These are phyloP conservation scores for Ulvella scutata DNA, from an alignment of 139 green algal species.

Conservation along the genomic window DNA sequence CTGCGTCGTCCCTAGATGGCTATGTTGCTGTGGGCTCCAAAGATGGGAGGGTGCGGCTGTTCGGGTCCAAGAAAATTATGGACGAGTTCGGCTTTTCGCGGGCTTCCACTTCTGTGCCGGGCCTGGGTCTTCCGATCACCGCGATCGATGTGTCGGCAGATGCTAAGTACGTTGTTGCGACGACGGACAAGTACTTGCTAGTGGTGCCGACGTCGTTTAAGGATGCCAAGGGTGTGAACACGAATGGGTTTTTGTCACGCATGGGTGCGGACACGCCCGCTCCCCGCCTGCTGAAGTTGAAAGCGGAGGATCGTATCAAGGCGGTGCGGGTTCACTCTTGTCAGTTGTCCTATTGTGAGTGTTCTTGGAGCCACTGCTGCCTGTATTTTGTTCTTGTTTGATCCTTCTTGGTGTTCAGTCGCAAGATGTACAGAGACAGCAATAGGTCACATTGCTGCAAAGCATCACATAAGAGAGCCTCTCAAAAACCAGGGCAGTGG, in stretches of 20 bases:
- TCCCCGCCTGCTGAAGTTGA: slow-evolving; percentile 76
- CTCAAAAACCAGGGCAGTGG: too few relatives aligned
- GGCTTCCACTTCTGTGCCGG: slow-evolving; percentile 76
- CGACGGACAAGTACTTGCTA: slow-evolving; percentile 85
- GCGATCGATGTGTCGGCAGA: slow-evolving; percentile 83
- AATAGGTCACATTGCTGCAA: too few relatives aligned
- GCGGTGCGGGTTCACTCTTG: neutral
- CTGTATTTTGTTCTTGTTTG: too few relatives aligned
- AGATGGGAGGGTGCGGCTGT: slow-evolving; percentile 81
- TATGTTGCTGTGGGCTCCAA: slow-evolving; percentile 70
- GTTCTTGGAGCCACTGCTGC: too few relatives aligned
- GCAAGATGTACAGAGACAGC: too few relatives aligned
- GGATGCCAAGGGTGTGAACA: slow-evolving; percentile 44
- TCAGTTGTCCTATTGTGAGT: too few relatives aligned
- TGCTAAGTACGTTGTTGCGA: slow-evolving; percentile 76
- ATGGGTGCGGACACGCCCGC: slow-evolving; percentile 42
- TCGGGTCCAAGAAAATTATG: slow-evolving; percentile 61
- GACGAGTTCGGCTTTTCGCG: slow-evolving; percentile 11
- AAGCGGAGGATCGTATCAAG: slow-evolving; percentile 43
- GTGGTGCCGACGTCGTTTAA: slow-evolving; percentile 74
- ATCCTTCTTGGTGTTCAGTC: too few relatives aligned
- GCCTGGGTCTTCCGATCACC: slow-evolving; percentile 78
- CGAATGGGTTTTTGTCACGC: slow-evolving; percentile 54
- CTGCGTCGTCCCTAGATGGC: slow-evolving; percentile 62
- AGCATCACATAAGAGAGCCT: too few relatives aligned